Base-by-base conservation (phyloP, 805 yeast species). In the Metschnikowia shivogae region DNA sequence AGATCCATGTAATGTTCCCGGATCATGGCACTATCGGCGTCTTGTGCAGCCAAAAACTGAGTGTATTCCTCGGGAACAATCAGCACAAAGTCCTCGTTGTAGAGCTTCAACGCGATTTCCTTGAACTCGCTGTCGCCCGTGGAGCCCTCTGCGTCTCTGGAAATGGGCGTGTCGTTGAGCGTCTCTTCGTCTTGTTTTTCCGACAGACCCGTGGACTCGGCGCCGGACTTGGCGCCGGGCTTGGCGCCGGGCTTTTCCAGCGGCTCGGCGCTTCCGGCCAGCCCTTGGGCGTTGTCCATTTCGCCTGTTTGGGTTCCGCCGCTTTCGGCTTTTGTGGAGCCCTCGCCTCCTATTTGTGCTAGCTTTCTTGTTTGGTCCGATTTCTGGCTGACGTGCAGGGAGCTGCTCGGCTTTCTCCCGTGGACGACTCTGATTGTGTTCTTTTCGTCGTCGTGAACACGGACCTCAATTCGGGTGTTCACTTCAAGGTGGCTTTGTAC, bases 1-100 rank as follows among this genome's bases (percentile, higher is more conserved):
- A 69, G 55, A 44, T 69, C 65, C 79, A 77, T 72, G 55, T 76
- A 77, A 45, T 66, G 55, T 37, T 61, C 60, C 43, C 81, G 59
- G 27, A 76, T 65, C 17, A 61, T 56, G 22, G 61, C 59, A 29
- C 70, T 63, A 39, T 77, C 82, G 28, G 42, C 68, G 13, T 80
- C 85, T 3, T 64, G 80, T 32, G 61, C 65, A 3, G 76, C 73
- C 33, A 72, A 54, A 42, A 65, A 68, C 57, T 68, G 75, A 32
- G 71, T 68, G 48, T 70, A 72, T 48, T 72, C 76, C 45, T 71
- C 74, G 4, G 74, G 74, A 43, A 62, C 62, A 30, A 72, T 65
- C 42, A 72, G 67, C 8, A 70, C 68, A 49, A 72, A 72, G 42
- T 70, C 68, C 51, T 70, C 75, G 32, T 62, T 52, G 53, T 54